phyloP scores from a whole-genome alignment of 164 flowering plant species.

The Cinnamomum micranthum region DNA sequence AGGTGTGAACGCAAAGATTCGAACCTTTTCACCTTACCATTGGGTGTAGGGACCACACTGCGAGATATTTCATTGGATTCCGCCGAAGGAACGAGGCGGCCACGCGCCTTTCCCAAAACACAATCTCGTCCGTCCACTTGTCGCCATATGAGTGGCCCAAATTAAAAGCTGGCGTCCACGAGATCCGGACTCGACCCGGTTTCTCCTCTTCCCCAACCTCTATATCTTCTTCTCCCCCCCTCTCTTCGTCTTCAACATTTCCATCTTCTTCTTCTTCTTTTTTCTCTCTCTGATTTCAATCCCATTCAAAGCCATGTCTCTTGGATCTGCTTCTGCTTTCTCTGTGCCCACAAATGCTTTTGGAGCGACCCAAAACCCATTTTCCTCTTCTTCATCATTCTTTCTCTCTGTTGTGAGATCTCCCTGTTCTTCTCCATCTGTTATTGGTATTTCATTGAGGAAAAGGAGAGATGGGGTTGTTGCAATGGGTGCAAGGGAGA shows the following conservation, averaged over 20 bases:
- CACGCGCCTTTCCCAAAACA: slow-evolving; percentile 52
- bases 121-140: slow-evolving; percentile 53
- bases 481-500: slow-evolving; percentile 8
- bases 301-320: slow-evolving; percentile 31
- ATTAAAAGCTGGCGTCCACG: neutral
- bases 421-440: neutral
- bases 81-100: slow-evolving; percentile 41
- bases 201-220: neutral
- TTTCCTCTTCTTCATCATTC: slow-evolving; percentile 6
- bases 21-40: too few species aligned
- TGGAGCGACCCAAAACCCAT: slow-evolving; percentile 2
- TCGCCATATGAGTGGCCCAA: slow-evolving; percentile 13
- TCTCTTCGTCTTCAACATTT: slow-evolving; percentile 3
- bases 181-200: neutral
- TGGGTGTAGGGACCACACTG: too few species aligned
- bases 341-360: slow-evolving; percentile 14
- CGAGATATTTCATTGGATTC: neutral
- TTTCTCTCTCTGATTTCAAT: neutral
- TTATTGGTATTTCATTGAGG: slow-evolving; percentile 4
- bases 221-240: neutral
- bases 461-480: slow-evolving; percentile 10
- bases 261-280: neutral
- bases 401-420: neutral
- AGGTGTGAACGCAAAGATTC: too few species aligned
- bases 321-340: slow-evolving; percentile 36